Conservation (phyloP, 2,329 filamentous ascomycete species). For the Botrytis pseudocinerea region DNA sequence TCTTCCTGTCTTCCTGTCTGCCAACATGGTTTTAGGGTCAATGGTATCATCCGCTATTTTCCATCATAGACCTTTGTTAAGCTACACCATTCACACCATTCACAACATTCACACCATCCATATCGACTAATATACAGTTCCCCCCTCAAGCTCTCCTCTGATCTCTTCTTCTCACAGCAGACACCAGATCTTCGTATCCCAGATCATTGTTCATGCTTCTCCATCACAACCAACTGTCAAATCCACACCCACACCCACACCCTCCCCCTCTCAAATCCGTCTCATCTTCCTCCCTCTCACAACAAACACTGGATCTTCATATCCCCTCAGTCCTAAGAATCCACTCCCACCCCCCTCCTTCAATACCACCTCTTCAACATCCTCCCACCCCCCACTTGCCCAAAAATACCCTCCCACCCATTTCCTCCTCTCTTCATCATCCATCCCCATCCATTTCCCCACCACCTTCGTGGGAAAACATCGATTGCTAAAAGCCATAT, state of each 20-base stretch:
- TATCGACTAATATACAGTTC: background rate
- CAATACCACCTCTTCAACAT: slow-evolving; percentile 55
- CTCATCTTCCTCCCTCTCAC: slow-evolving; percentile 41
- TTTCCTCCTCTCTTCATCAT: slow-evolving; percentile 47
- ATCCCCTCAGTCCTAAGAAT: slow-evolving; percentile 19
- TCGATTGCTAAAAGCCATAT: slow-evolving; percentile 52
- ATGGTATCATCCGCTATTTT: background rate
- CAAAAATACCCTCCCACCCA: slow-evolving; percentile 55
- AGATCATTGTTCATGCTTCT: background rate
- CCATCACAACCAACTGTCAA: no score
- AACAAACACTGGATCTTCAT: slow-evolving; percentile 48
- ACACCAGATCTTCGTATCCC: no score
- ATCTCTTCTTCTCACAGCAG: background rate
- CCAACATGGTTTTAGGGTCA: background rate
- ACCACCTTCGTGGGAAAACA: slow-evolving; percentile 56
- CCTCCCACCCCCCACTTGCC: slow-evolving; percentile 48
- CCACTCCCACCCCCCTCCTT: slow-evolving; percentile 42
- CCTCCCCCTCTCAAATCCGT: background rate
- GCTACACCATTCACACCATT: no score
- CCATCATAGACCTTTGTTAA: background rate
- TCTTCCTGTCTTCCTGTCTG: background rate
- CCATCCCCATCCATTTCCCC: slow-evolving; percentile 48
- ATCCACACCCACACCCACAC: no score
- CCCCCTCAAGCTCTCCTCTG: background rate
- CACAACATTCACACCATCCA: background rate